phyloP scores from a whole-genome alignment of 805 yeast genomes.

The Pichia eremophila region DNA sequence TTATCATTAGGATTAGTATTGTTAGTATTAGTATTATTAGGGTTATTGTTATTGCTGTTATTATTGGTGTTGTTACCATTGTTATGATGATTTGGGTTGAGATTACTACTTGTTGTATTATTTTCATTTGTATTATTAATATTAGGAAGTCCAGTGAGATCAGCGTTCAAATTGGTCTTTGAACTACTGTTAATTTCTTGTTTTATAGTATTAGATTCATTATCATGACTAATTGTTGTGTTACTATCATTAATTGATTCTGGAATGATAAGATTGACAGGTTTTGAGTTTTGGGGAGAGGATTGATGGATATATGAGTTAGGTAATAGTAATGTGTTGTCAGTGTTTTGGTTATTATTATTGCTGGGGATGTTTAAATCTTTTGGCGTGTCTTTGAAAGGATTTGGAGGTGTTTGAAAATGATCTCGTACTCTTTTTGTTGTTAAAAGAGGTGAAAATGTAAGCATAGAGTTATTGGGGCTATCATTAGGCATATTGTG shows the following conservation, averaged over 20 bases:
- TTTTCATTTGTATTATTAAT: too few relatives aligned
- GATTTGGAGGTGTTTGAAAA: constrained; percentile 29
- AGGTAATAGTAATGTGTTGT: constrained; percentile 6
- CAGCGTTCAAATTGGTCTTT: too few relatives aligned
- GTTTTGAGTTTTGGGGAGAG: constrained; percentile 7
- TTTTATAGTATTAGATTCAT: too few relatives aligned
- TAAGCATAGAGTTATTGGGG: constrained; percentile 52
- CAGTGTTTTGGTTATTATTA: constrained; percentile 10
- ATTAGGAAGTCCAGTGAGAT: too few relatives aligned
- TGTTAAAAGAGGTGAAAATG: constrained; percentile 58
- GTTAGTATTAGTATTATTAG: neutral
- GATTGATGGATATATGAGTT: constrained; percentile 10
- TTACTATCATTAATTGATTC: neutral
- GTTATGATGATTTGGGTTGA: neutral
- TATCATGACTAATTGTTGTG: neutral
- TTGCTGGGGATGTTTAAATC: constrained; percentile 2
- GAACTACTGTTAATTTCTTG: too few relatives aligned
- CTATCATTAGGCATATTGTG: constrained; percentile 13
- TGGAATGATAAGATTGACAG: neutral
- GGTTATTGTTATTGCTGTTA: neutral
- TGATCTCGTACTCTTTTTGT: constrained; percentile 24
- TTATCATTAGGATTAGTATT: neutral
- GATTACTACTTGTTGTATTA: too few relatives aligned
- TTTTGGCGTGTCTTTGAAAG: neutral
- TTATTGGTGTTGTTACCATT: neutral